Conservation (phyloP, 768 basidiomycete species). For the Tylopilus intermedius region DNA sequence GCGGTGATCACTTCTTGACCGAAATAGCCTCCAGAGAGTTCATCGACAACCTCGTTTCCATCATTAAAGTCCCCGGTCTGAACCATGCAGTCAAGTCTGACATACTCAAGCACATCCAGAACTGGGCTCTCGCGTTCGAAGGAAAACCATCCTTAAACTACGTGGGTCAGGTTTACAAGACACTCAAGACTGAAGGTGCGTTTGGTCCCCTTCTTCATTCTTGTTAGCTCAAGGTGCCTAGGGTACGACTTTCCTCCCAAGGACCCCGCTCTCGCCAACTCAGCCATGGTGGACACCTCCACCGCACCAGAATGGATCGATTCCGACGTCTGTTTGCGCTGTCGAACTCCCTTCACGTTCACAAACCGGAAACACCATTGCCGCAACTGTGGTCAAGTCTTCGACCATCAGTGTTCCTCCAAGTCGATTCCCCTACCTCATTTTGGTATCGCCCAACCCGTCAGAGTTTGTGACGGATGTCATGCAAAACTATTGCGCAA, state of each 20-base stretch:
- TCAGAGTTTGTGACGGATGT: constrained; percentile 92
- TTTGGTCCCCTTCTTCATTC: not conserved
- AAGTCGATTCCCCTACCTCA: constrained; percentile 82
- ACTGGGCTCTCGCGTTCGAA: constrained; percentile 89
- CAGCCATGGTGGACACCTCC: constrained; percentile 86
- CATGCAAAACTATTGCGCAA: constrained; percentile 70
- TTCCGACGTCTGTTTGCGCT: constrained; percentile 90
- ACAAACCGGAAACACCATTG: constrained; percentile 99
- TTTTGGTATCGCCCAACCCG: constrained; percentile 88
- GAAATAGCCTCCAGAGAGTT: constrained; percentile 89
- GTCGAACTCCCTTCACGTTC: constrained; percentile 85
- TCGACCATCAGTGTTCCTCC: constrained; percentile 89
- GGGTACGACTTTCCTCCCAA: constrained; percentile 85
- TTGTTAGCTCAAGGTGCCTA: constrained; percentile 25
- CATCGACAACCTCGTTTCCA: constrained; percentile 87
- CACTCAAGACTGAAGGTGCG: constrained; percentile 69
- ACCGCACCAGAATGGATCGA: constrained; percentile 97
- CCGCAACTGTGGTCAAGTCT: constrained; percentile 95
- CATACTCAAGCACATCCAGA: constrained; percentile 79
- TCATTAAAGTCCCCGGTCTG: constrained; percentile 71
- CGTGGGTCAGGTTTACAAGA: constrained; percentile 75
- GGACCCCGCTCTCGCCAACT: constrained; percentile 60
- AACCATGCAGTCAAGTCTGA: constrained; percentile 81
- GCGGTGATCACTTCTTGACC: constrained; percentile 82
- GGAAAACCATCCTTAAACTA: constrained; percentile 71